Conservation (phyloP, 1,139 yeast species). For the Saccharomyces hybrid region DNA sequence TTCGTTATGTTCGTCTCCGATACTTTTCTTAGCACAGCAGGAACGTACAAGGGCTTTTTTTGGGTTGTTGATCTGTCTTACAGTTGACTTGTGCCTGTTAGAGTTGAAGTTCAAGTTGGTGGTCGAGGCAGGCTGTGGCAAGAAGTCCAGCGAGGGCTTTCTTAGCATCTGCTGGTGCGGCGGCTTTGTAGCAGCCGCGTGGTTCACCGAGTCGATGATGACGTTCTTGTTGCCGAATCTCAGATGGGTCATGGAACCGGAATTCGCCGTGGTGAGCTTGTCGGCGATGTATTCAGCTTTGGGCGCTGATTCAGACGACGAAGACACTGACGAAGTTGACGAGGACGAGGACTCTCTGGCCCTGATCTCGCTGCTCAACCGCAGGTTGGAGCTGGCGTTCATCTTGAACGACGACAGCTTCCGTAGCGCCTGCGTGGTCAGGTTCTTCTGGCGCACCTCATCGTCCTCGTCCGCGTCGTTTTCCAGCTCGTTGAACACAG, state of each 20-base stretch:
- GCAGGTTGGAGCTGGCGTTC: neutral
- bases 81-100: conserved; percentile 13
- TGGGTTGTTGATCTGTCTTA: conserved; percentile 59
- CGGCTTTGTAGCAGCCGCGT: neutral
- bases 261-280: conserved; percentile 2
- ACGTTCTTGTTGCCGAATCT: conserved; percentile 18
- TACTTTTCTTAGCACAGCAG: conserved; percentile 71
- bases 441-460: conserved; percentile 27
- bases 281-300: neutral
- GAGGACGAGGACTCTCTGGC: neutral
- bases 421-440: conserved; percentile 36
- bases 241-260: conserved; percentile 15
- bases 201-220: conserved; percentile 11
- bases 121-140: conserved; percentile 11
- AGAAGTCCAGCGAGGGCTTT: conserved; percentile 15
- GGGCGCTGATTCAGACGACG: conserved; percentile 1
- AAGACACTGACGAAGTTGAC: neutral
- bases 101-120: neutral
- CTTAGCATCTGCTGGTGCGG: conserved; percentile 4
- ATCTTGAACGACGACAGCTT: conserved; percentile 23
- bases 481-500: neutral
- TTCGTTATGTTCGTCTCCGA: conserved; percentile 37
- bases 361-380: neutral
- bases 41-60: conserved; percentile 78
- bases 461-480: conserved; percentile 10